Base-by-base conservation (phyloP, 148 eudicot genomes). In the Silene uniflora region DNA sequence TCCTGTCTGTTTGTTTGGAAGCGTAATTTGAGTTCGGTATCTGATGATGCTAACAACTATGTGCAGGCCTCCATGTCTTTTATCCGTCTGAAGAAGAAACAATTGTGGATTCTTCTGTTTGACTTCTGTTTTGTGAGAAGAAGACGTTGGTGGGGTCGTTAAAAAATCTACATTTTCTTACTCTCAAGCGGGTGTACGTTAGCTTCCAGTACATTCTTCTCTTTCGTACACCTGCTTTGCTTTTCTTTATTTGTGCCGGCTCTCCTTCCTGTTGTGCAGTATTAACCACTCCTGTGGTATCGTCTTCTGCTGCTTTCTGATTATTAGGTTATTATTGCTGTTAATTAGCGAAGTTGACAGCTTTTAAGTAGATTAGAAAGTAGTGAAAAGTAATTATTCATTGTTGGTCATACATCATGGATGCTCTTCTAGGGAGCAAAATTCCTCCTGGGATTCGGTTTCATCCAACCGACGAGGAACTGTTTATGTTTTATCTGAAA, bases 381-480 rank as follows among this genome's bases (percentile, higher is more conserved):
- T 39, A 7, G 44, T 39, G 44, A 39, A 39, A 39, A 39, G 7
- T 39, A 39, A 39, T 39, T 39, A 7, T 39, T 39, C 44, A 39
- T 39, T 39, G 19, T 62, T 44, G 59, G 55, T 35, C 25, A 13
- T 52, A 47, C 54, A 21, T 19, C 18, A 81, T 84, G 87, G 84
- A 70, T 23, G 17, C 29, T 12, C 29, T 69, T 11, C 6, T 76
- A 18, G 73, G 65, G n/a, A 67, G 49, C 35, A 75, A 82, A 14
- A 76, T 84, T 47, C 82, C 80, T 47, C 95, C 87, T 0, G 98
- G 97, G 17, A 83, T 90, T 80, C 91, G 92, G 17, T 93, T 88
- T 74, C 85, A 88, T 76, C 98, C 98, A 8, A 91, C 97, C 8
- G 94, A 87, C 73, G 85, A 76, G 44, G 98, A 91, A 82, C 69